phyloP scores from a whole-genome alignment of 2,329 filamentous ascomycete species.

The Raffaelea ambrosiae region DNA sequence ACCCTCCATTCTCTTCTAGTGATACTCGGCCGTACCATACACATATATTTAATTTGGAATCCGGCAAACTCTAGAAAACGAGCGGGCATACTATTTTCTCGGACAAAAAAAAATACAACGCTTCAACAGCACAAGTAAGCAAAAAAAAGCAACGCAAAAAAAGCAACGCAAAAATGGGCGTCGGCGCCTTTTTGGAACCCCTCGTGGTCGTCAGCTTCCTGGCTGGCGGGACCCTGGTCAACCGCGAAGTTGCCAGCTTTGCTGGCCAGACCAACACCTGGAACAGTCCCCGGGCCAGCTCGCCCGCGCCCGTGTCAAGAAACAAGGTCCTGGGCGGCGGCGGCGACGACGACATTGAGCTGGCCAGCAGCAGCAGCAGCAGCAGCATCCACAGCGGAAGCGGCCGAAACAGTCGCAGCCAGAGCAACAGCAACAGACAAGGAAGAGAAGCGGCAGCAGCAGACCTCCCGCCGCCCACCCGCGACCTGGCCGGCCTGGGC shows the following conservation, averaged over 20 bases:
- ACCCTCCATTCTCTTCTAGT: too few species aligned
- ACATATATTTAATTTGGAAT: too few species aligned
- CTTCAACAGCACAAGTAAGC: not conserved
- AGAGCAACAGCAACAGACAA: not conserved
- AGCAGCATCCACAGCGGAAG: not conserved
- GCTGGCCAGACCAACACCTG: not conserved
- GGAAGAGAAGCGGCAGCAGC: not conserved
- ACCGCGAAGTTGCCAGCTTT: constrained; percentile 32
- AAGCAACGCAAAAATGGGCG: constrained; percentile 22
- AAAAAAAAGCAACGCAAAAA: not conserved
- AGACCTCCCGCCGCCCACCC: not conserved
- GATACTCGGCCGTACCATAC: too few species aligned
- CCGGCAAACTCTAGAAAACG: too few species aligned
- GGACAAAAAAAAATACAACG: not conserved
- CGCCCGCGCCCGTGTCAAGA: constrained; percentile 16
- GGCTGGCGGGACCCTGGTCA: constrained; percentile 54
- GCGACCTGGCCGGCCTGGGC: not conserved
- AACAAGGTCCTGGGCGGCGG: too few species aligned
- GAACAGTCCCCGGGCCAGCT: constrained; percentile 11
- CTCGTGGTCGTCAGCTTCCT: constrained; percentile 51
- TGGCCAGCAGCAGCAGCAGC: not conserved
- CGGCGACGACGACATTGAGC: not conserved
- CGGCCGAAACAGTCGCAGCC: constrained; percentile 12
- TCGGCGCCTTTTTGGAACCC: constrained; percentile 52
- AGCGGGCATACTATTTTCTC: not conserved